Evolutionary conservation across 2,329 filamentous ascomycete genomes (phyloP), one percentile per base, ranked within the genome.

Genomic region (Pseudopyricularia cyperi): DNA sequence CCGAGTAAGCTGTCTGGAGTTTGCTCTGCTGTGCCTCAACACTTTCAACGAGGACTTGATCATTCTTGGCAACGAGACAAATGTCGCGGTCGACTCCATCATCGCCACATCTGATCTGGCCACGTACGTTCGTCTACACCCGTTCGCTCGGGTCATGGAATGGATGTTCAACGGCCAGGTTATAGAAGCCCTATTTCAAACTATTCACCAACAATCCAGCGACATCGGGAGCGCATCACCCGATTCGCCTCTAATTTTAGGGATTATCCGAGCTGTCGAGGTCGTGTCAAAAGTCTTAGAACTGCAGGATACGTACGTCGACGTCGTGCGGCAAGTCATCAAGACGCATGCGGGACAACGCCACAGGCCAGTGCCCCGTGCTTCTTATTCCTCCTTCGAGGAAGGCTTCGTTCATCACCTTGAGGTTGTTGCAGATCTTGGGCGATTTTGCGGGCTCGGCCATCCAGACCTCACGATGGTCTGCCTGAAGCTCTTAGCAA

Each of bases 111-210:
- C 83, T 3, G 86, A 87, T 52, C 72, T 97, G 4, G 80, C 82
- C 49, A 77, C 79, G 6, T 99, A 98, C 63, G 82, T 93, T 54
- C 80, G 82, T 24, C 77, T 95, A 51, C 94, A 98, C 68, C 91
- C 94, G 0, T 98, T 97, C 62, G 83, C 87, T 3, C 82, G 94
- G 54, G 84, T 95, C 15, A 96, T 97, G 87, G 93, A 98, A 63
- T 97, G 93, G 89, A 80, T 98, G 68, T 95, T 95, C 67, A 96
- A 95, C 63, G 88, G 94, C 61, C 88, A 85, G 57, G 87, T 96
- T 22, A 80, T 95, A 60, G 79, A 79, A 57, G 80, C 84, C 14
- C 69, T 98, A 2, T 91, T 96, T 65, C 76, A 80, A 53, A 80
- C 85, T 11, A 80, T 93, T 30, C 86, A 91, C 58, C 85, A 94